Base-by-base conservation (phyloP, 2,329 filamentous ascomycete species). In the Ophiostoma himal-ulmi region DNA sequence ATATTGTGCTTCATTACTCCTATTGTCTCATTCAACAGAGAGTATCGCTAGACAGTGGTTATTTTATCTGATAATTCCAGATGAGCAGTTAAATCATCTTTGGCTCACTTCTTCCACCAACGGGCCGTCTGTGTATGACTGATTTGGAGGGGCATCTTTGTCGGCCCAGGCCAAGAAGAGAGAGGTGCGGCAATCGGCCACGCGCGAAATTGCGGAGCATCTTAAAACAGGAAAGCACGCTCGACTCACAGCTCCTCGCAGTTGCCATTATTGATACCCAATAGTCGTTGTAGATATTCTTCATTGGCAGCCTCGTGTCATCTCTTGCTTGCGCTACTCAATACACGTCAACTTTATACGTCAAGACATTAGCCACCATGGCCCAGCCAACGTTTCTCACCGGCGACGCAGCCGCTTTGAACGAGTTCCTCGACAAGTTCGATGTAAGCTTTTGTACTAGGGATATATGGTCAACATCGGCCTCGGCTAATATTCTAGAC, bases 381-480 rank as follows among this genome's bases (percentile, higher is more conserved):
- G 44, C 68, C 5, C 37, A 36, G 22, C 70, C 87, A n/a, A 85
- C 85, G 74, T 85, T 94, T 77, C 84, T 99, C 74, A 94, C 90
- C 52, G 94, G 94, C 78, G 89, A 98, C 77, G 85, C 86, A 73
- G 83, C 86, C 71, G 91, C 87, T 64, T 91, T 97, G 75, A 86
- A 90, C 68, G 89, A 90, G 68, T 99, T 99, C 78, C 83, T 99
- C 72, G 90, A 92, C 81, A 88, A 88, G 78, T 99, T 97, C 78
- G 95, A 99, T 83, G 95, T 97, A 81, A 81, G 93, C 17, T 30
- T 5, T 22, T n/a, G 2, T 4, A n/a, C 22, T 54, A 22, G 44
- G 5, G 44, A 20, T 48, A 48, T 48, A 20, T 48, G 5, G 17
- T 48, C 7, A n/a, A 11, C 14, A 17, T 34, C 30, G 57, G 52